Evolutionary conservation across 1,139 yeast genomes (phyloP).

Genomic region (Pichia sp.): DNA sequence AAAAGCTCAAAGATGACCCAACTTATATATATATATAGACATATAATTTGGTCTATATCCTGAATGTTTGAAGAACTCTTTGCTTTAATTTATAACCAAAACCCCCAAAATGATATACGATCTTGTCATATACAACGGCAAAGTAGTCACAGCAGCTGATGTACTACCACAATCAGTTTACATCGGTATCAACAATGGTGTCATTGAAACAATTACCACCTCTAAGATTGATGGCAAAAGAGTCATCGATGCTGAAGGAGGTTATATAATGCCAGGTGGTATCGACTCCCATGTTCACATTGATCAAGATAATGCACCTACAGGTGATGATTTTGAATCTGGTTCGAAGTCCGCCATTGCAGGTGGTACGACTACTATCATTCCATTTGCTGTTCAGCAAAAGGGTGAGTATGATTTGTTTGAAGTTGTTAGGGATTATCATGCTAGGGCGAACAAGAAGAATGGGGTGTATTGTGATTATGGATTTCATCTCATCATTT

Average conservation of each 20-base stretch:
- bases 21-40: not conserved
- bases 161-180: constrained; percentile 30
- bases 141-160: constrained; percentile 34
- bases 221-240: constrained; percentile 28
- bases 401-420: constrained; percentile 27
- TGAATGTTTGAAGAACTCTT: not conserved
- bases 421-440: constrained; percentile 30
- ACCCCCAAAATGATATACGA: constrained; percentile 17
- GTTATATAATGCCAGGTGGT: constrained; percentile 41
- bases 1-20: not conserved
- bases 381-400: constrained; percentile 38
- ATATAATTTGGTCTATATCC: not conserved
- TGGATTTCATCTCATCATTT: constrained; percentile 38
- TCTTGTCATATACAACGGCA: constrained; percentile 31
- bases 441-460: constrained; percentile 10
- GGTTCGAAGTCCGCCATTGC: constrained; percentile 57
- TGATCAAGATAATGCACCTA: constrained; percentile 29
- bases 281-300: constrained; percentile 50
- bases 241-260: constrained; percentile 41
- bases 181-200: constrained; percentile 36
- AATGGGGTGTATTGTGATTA: constrained; percentile 32
- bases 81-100: not conserved
- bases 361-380: constrained; percentile 42
- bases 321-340: constrained; percentile 45
- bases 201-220: constrained; percentile 33